Percentiles rank a stretch among this genome's conserved stretches.
phyloP scores from a whole-genome alignment of 768 basidiomycete genomes.

The Coprinellus micaceus region DNA sequence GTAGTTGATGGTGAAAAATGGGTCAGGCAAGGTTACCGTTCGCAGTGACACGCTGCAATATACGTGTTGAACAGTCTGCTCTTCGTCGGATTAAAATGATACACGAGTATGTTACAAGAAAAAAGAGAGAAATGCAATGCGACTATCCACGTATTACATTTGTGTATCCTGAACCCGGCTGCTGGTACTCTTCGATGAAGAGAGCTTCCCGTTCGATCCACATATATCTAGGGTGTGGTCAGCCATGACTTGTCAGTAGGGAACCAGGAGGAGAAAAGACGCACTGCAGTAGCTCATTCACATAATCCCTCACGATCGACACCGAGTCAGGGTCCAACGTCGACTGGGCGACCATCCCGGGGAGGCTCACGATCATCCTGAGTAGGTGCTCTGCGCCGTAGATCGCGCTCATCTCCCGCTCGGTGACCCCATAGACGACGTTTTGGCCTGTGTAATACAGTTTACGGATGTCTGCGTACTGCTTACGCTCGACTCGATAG shows the following conservation, averaged over 20 bases:
- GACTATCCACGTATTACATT: constrained; percentile 72
- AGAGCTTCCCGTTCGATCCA: constrained; percentile 65
- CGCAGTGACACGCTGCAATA: too few relatives aligned
- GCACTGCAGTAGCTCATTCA: constrained; percentile 81
- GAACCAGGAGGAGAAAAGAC: constrained; percentile 15
- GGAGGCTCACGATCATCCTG: constrained; percentile 89
- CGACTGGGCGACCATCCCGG: constrained; percentile 84
- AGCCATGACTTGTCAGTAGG: background rate
- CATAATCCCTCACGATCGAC: constrained; percentile 78
- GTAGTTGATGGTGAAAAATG: too few relatives aligned
- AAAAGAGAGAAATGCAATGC: background rate
- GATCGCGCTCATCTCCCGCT: constrained; percentile 83
- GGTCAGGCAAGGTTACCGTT: too few relatives aligned
- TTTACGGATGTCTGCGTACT: constrained; percentile 79
- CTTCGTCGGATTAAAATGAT: background rate
- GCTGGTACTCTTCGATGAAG: constrained; percentile 78
- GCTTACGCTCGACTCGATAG: constrained; percentile 92
- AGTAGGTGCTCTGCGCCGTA: constrained; percentile 95
- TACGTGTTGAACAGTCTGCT: too few relatives aligned
- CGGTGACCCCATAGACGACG: constrained; percentile 56
- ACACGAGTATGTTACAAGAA: constrained; percentile 40
- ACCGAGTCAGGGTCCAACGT: constrained; percentile 90
- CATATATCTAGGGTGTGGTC: constrained; percentile 60
- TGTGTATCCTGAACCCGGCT: constrained; percentile 72
- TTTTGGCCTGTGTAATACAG: constrained; percentile 69